Base-by-base conservation (phyloP, 2,329 filamentous ascomycete genomes). In the Aspergillus flavus region DNA sequence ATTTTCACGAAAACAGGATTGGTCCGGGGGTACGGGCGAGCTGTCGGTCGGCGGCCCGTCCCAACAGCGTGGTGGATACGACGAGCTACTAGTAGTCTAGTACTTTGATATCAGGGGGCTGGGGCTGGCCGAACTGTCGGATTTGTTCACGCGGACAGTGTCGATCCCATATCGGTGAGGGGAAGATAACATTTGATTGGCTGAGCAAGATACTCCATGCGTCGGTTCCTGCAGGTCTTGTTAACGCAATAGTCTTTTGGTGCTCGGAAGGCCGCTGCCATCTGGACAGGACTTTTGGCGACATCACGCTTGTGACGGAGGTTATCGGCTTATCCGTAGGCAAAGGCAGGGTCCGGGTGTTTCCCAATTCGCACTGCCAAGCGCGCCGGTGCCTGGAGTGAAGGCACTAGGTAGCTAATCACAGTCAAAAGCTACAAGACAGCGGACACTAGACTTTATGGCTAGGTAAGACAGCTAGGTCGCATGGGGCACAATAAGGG, bases 191-290 rank as follows among this genome's bases (percentile, higher is more conserved):
- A 57, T 57, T 57, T 23, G 21, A 39, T 57, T 43, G n/a, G n/a
- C 34, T 41, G 30, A n/a, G 36, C 34, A 16, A 57, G 30, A 57
- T 30, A n/a, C 28, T 16, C 11, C 54, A 11, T 43, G 23, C 5
- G 21, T 57, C 54, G 36, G 54, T 57, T 57, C 34, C 54, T 43
- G n/a, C n/a, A 57, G n/a, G 36, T 26, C 54, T 43, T 39, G 19
- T 43, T n/a, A 6, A 43, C 19, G 5, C 19, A 11, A 43, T 43
- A 43, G 41, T 6, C 16, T 43, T 19, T 7, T 43, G 6, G 7
- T 21, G 41, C 41, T n/a, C 11, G 19, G 2, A n/a, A 19, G 7
- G 7, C 34, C 3, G 14, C 34, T 36, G 34, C 34, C 34, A 36
- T 16, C 34, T 36, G 34, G 34, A 36, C 34, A 14, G 34, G 14